Base-by-base conservation (phyloP, 2,329 filamentous ascomycete genomes). In the Endoconidiophora polonica region DNA sequence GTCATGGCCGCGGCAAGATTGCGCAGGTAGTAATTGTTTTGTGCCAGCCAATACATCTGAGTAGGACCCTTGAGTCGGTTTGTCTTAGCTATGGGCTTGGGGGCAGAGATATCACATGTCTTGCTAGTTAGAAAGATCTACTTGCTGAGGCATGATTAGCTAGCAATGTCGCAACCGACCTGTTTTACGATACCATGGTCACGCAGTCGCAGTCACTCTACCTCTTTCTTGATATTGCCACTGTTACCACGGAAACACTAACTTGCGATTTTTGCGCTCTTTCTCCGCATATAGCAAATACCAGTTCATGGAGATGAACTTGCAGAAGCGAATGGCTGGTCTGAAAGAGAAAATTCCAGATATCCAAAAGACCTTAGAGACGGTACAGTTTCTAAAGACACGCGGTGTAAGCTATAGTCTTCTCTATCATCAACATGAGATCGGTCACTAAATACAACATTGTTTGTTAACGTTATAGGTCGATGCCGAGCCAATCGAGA, bases 271-370 rank as follows among this genome's bases (percentile, higher is more conserved):
- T 16, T 18, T 50, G 16, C 16, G 16, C 16, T 18, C 16, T 18
- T 18, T 18, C 16, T 38, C 16, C 12, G 14, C 16, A 10, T 18
- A 18, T 62, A 94, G 87, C 58, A 98, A 98, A 74, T 98, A 98
- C 70, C 91, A 96, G 65, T 98, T 96, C 68, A 98, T 98, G 91
- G 87, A 96, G 68, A 72, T 83, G 62, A 96, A 94, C 65, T 84
- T 91, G 53, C 83, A 94, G 64, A 76, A 86, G 55, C 77, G 91
- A 44, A 81, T 84, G 48, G 72, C 74, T 3, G 87, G 88, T 2
- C 69, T 98, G 50, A 84, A 81, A 60, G 88, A 95, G 61, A 98
- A 96, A 70, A 87, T 98, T 57, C 91, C 91, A 0, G 91, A 98
- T 63, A 96, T 98, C 56, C 81, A 86, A 60, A 95, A 95, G 72